phyloP scores from a whole-genome alignment of 2,329 filamentous ascomycete species.

The Cercospora zeina region DNA sequence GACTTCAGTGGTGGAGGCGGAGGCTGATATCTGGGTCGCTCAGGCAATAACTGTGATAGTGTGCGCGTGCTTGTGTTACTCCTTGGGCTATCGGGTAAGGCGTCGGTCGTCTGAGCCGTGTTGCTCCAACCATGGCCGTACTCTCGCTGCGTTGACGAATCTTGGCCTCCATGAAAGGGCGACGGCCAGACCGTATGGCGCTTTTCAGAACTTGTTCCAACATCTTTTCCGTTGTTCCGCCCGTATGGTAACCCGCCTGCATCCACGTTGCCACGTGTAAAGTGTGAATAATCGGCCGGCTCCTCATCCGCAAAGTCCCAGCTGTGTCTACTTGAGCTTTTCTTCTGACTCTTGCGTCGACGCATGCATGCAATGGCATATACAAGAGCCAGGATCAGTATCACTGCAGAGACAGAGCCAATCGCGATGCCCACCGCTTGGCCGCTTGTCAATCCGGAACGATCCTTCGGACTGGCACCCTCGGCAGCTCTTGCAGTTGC shows the following conservation, averaged over 20 bases:
- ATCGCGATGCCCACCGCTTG: constrained; percentile 41
- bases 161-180: not conserved
- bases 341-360: constrained; percentile 23
- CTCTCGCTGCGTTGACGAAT: constrained; percentile 6
- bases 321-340: constrained; percentile 29
- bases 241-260: not conserved
- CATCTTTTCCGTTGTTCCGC: not conserved
- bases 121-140: constrained; percentile 6
- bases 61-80: constrained; percentile 33
- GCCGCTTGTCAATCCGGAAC: constrained; percentile 32
- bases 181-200: constrained; percentile 28
- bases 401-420: constrained; percentile 36
- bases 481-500: constrained; percentile 1
- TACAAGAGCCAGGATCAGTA: constrained; percentile 30
- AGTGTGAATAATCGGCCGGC: constrained; percentile 33
- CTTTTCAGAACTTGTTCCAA: constrained; percentile 20
- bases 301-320: constrained; percentile 41
- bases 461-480: constrained; percentile 15
- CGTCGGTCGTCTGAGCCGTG: constrained; percentile 1
- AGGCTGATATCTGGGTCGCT: constrained; percentile 32
- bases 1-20: constrained; percentile 25
- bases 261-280: constrained; percentile 12
- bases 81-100: constrained; percentile 27
- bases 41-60: constrained; percentile 39
- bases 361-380: constrained; percentile 30